Percentiles rank a stretch among this genome's conserved stretches.
Conservation (phyloP, 2,329 filamentous ascomycete genomes). For the Phaeosphaeriaceae sp. region DNA sequence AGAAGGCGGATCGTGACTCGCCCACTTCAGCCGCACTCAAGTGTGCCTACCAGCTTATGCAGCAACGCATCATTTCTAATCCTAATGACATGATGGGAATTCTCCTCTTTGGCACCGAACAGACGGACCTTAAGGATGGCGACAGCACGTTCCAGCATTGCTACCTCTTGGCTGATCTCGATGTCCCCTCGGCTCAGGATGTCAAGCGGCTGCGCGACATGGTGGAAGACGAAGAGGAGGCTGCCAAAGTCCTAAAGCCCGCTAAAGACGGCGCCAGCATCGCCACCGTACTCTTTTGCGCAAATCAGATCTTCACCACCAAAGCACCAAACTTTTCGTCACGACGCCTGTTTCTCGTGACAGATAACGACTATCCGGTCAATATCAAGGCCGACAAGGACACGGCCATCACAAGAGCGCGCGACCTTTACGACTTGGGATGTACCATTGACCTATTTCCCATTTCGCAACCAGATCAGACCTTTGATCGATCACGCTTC, state of each 20-base stretch:
- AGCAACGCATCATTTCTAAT: slow-evolving; percentile 96
- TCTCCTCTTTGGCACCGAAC: slow-evolving; percentile 86
- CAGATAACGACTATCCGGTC: slow-evolving; percentile 85
- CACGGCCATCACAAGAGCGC: slow-evolving; percentile 83
- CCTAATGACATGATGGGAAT: slow-evolving; percentile 98
- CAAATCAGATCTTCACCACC: slow-evolving; percentile 95
- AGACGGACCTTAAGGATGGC: slow-evolving; percentile 60
- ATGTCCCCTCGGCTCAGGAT: slow-evolving; percentile 84
- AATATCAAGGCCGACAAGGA: slow-evolving; percentile 75
- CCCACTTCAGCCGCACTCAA: slow-evolving; percentile 85
- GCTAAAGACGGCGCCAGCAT: slow-evolving; percentile 76
- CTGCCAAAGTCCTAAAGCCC: slow-evolving; percentile 72
- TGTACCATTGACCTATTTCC: slow-evolving; percentile 93
- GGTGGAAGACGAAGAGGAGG: slow-evolving; percentile 78
- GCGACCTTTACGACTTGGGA: slow-evolving; percentile 92
- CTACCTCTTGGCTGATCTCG: slow-evolving; percentile 87
- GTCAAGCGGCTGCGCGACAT: slow-evolving; percentile 80
- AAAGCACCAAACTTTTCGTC: slow-evolving; percentile 95
- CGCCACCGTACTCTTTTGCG: slow-evolving; percentile 90
- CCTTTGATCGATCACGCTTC: slow-evolving; percentile 84
- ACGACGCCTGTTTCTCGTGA: slow-evolving; percentile 91
- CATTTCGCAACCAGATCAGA: slow-evolving; percentile 72
- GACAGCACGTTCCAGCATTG: slow-evolving; percentile 82
- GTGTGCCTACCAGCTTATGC: slow-evolving; percentile 94
- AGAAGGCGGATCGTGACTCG: slow-evolving; percentile 79